Percentiles rank a stretch among this genome's conserved stretches.
Evolutionary conservation across 2,329 filamentous ascomycete species (phyloP).

Genomic region (Clonostachys solani): DNA sequence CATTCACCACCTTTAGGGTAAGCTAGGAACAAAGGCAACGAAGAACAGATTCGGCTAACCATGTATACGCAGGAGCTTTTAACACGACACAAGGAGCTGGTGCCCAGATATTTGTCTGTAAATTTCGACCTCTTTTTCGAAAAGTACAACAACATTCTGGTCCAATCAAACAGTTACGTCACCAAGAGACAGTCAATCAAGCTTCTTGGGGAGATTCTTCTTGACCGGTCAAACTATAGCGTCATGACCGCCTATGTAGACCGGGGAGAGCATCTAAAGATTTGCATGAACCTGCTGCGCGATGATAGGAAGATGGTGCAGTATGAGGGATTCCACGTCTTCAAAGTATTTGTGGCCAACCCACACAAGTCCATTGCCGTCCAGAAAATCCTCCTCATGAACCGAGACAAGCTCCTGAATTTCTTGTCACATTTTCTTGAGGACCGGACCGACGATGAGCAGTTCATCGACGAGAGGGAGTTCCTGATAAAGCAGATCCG

Average conservation of each 20-base stretch:
- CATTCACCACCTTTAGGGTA: constrained; percentile 95
- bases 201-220: constrained; percentile 86
- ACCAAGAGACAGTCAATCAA: constrained; percentile 99
- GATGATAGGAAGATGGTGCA: constrained; percentile 99
- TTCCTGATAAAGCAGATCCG: constrained; percentile 94
- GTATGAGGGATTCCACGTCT: constrained; percentile 98
- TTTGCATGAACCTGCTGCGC: constrained; percentile 94
- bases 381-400: constrained; percentile 93
- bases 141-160: constrained; percentile 80
- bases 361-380: constrained; percentile 97
- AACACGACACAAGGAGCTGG: constrained; percentile 88
- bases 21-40: constrained; percentile 14
- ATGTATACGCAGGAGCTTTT: constrained; percentile 62
- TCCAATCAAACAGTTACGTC: constrained; percentile 93
- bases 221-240: constrained; percentile 94
- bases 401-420: constrained; percentile 81
- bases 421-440: constrained; percentile 92
- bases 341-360: constrained; percentile 99
- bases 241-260: constrained; percentile 98
- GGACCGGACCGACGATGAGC: constrained; percentile 93
- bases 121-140: constrained; percentile 95
- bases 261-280: constrained; percentile 90
- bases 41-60: constrained; percentile 23
- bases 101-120: constrained; percentile 79
- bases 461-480: constrained; percentile 97